phyloP scores from a whole-genome alignment of 306 rosid genomes.

The Prunus padus region DNA sequence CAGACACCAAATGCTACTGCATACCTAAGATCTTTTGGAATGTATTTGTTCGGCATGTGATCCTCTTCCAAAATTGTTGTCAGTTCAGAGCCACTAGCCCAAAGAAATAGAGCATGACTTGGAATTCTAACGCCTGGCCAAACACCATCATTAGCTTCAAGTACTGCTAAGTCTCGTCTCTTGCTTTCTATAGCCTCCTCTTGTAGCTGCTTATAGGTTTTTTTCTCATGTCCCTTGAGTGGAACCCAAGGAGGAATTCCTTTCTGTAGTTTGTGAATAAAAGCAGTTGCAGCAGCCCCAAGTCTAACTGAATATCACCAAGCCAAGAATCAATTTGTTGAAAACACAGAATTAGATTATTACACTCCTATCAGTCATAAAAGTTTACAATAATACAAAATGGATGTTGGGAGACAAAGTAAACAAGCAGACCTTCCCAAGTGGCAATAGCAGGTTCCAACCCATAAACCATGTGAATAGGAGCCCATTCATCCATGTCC shows the following conservation, averaged over 20 bases:
- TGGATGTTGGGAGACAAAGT: background rate
- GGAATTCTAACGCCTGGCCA: constrained; percentile 97
- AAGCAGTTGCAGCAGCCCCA: constrained; percentile 79
- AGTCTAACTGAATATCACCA: constrained; percentile 57
- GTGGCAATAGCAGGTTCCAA: constrained; percentile 92
- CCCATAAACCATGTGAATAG: constrained; percentile 94
- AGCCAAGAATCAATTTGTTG: constrained; percentile 35
- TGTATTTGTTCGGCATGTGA: constrained; percentile 96
- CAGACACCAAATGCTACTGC: background rate
- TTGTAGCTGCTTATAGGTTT: constrained; percentile 86
- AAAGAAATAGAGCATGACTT: constrained; percentile 88
- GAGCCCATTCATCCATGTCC: constrained; percentile 97
- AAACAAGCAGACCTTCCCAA: constrained; percentile 80
- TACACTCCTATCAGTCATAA: too few relatives aligned
- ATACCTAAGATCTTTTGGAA: constrained; percentile 84
- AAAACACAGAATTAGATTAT: background rate
- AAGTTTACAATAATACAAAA: background rate
- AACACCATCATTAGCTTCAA: constrained; percentile 82
- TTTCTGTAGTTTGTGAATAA: constrained; percentile 80
- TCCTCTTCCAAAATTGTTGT: constrained; percentile 75
- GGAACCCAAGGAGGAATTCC: constrained; percentile 99
- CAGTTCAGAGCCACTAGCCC: constrained; percentile 96
- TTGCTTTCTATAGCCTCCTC: constrained; percentile 90
- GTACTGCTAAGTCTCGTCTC: constrained; percentile 84
- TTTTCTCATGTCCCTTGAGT: constrained; percentile 74